Base-by-base conservation (phyloP, 2,329 filamentous ascomycete species). In the Alternaria novae-zelandiae region DNA sequence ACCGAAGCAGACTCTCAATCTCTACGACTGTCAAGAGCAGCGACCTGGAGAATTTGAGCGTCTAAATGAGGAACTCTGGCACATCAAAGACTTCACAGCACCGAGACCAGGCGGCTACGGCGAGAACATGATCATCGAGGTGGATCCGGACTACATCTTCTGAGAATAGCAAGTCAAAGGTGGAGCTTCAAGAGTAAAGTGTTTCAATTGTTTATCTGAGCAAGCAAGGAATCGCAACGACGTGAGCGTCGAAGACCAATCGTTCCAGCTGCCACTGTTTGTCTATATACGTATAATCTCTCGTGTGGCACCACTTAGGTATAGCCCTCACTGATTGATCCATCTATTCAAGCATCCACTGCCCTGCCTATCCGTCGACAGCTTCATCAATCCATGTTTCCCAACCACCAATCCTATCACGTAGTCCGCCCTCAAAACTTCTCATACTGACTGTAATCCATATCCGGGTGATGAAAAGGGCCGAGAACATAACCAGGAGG, bases 21-120 rank as follows among this genome's bases (percentile, higher is more conserved):
- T 79, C 32, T 68, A 72, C n/a, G 72, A 70, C 3, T 79, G 74
- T 46, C 59, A 67, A 61, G 72, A 70, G 3, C 13, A 72, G n/a
- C 64, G 70, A 21, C 65, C 66, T 53, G 68, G 70, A 6, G 50
- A 46, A 1, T 54, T 76, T 9, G 69, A 74, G 44, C 57, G 59
- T 26, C 61, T 66, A 49, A 78, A 79, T 44, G 44, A 53, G 13
- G 60, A 72, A 2, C 47, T 61, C n/a, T 78, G 76, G 74, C 64
- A 62, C 11, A 74, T 79, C 12, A 62, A 65, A 21, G 57, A 72
- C 17, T 59, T 74, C 30, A 68, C 75, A 25, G 63, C 71, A 20
- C 75, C 77, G 5, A 58, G 57, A 23, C 46, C 65, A 2, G 51
- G 53, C 7, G 32, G 50, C 0, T 28, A 36, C 7, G 43, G 67